phyloP scores from a whole-genome alignment of 768 basidiomycete genomes.

The Rhizopogon salebrosus region DNA sequence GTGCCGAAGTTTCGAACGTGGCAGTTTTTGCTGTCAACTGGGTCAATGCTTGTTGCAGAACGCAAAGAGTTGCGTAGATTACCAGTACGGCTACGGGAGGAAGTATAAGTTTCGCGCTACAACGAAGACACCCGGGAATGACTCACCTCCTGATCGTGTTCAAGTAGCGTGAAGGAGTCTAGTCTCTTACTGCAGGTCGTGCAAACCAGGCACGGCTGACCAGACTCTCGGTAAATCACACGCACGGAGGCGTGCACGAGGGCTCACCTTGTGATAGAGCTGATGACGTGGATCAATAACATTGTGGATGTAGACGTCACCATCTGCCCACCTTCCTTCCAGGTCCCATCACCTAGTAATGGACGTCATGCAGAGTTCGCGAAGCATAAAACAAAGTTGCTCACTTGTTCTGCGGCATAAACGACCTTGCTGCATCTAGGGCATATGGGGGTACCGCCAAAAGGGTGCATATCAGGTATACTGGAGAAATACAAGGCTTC shows the following conservation, averaged over 20 bases:
- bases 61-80: conserved; percentile 7
- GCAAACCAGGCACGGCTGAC: conserved; percentile 78
- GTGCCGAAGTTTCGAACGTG: conserved; percentile 79
- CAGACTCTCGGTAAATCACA: conserved; percentile 1
- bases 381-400: conserved; percentile 8
- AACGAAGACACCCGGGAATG: neutral
- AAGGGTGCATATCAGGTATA: conserved; percentile 53
- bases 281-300: conserved; percentile 20
- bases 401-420: conserved; percentile 85
- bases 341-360: conserved; percentile 72
- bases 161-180: conserved; percentile 70
- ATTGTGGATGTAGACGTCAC: neutral
- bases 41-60: neutral
- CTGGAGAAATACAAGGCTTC: too few relatives aligned
- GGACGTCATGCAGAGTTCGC: conserved; percentile 5
- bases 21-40: conserved; percentile 65
- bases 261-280: conserved; percentile 74
- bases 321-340: conserved; percentile 68
- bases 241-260: neutral
- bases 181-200: conserved; percentile 71
- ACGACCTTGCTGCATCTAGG: conserved; percentile 72
- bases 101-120: conserved; percentile 1
- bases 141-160: conserved; percentile 78
- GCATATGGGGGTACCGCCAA: conserved; percentile 66
- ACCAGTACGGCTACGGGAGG: conserved; percentile 39